Evolutionary conservation across 768 basidiomycete genomes (phyloP), one percentile per base, ranked within the genome.

Genomic region (Pisolithus sp.): DNA sequence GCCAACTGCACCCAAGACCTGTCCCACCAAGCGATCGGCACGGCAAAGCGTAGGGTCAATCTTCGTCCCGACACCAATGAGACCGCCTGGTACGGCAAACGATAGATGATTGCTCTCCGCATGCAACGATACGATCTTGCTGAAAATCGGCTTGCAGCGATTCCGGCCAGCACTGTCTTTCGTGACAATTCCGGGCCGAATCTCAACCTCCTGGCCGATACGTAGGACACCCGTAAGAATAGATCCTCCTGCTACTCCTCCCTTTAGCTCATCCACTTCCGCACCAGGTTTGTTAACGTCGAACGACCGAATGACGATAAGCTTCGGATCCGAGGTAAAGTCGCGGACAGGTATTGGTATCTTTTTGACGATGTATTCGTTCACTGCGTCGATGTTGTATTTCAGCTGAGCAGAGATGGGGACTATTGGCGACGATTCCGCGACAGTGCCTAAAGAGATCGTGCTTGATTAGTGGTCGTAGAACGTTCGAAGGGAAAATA

Each of bases 201-300:
- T 96, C 73, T 98, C 96, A 54, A 98, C 91, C 67, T 96, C 91
- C 71, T 86, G 82, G 0, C 96, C 93, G 43, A 98, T 77, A 53
- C 78, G 80, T 53, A 99, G 81, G 21, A 96, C 86, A 62, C 96
- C 95, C 5, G 83, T 89, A 56, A 99, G 78, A 64, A 98, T 95
- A 10, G 89, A 93, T 18, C 96, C 95, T 68, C 96, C 96, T 17
- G 96, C 96, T 37, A 98, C 96, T 63, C 96, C 96, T 53, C 95
- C 95, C 72, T 97, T 95, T 54, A 98, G 79, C 40, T 99, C 96
- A 59, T 95, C 88, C 4, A 98, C 93, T 64, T 93, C 93, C 4
- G 94, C 84, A 65, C 95, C 96, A 10, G 96, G 96, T 71, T 96
- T 97, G 80, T 99, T 99, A 68, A 99, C 95, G 68, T 99, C 96